Evolutionary conservation across 805 yeast species (phyloP).

Genomic region (Wickerhamomyces ciferrii): DNA sequence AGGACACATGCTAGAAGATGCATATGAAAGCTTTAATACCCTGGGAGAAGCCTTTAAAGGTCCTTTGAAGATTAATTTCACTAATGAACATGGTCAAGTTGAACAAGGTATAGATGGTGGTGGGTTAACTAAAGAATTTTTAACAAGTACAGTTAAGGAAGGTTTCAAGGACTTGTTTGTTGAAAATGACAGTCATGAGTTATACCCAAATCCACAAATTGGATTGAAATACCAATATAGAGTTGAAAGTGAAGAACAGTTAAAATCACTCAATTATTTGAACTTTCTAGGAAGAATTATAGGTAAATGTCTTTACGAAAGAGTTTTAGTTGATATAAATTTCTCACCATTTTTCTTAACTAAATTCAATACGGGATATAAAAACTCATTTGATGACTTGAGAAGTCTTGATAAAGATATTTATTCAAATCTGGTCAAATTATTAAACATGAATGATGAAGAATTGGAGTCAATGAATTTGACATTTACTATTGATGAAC

Average conservation of each 20-base stretch:
- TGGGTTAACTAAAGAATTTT: constrained; percentile 87
- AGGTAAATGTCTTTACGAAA: constrained; percentile 87
- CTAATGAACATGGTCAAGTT: constrained; percentile 60
- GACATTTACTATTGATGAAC: constrained; percentile 59
- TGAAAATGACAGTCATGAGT: constrained; percentile 45
- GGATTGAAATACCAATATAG: constrained; percentile 28
- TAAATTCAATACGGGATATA: constrained; percentile 38
- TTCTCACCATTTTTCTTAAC: constrained; percentile 84
- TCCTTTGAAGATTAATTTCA: constrained; percentile 58
- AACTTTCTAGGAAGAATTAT: constrained; percentile 76
- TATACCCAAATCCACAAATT: constrained; percentile 70
- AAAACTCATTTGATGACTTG: constrained; percentile 75
- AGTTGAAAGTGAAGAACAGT: constrained; percentile 25
- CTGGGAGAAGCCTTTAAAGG: constrained; percentile 54
- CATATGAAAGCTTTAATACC: constrained; percentile 51
- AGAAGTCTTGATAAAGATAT: constrained; percentile 64
- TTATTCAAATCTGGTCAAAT: constrained; percentile 57
- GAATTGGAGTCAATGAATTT: constrained; percentile 54
- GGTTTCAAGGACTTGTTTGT: constrained; percentile 50
- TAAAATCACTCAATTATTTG: constrained; percentile 27
- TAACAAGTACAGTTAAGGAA: constrained; percentile 65
- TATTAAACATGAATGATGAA: constrained; percentile 47
- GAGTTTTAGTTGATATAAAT: constrained; percentile 70
- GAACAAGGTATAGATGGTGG: constrained; percentile 98
- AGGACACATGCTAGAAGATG: constrained; percentile 69